Evolutionary conservation across 1,284 basidiomycete genomes (phyloP), one percentile per base, ranked within the genome.

Genomic region (Cryptococcus amylolentus): DNA sequence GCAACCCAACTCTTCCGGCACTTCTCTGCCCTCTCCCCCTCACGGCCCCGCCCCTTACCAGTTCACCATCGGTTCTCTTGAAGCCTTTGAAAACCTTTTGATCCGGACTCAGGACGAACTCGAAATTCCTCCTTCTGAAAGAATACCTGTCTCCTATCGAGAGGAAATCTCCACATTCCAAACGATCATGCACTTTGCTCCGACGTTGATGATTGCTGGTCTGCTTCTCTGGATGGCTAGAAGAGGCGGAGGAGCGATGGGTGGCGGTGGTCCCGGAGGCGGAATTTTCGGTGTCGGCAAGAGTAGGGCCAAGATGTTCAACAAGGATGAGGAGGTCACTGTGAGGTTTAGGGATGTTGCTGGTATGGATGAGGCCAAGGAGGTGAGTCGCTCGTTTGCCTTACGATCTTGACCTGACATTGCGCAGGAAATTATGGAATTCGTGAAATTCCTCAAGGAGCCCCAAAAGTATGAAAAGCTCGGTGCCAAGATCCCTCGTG

Each of bases 281-380:
- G 94, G 95, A 41, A 94, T 98, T 59, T 98, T 99, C 79, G 93
- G 85, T 73, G 95, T 99, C 54, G 96, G 96, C 61, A 98, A 98
- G 81, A 93, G 90, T 72, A 86, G 84, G 62, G 95, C 96, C 23
- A 93, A 88, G 79, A 82, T 97, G 77, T 98, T 97, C 81, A 98
- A 98, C 82, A 91, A 96, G 80, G 95, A 99, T 72, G 92, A 89
- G 42, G 90, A 95, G 57, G 88, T 98, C 70, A 89, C 87, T 73
- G 87, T 89, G 67, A 91, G 90, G 73, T 98, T 98, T 81, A 86
- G 86, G 78, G 91, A 98, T 74, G 91, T 98, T 23, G 95, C 95
- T 28, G 95, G 95, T 46, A 98, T 98, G 94, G 95, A 99, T 79
- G 95, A 99, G 79, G 95, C 94, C 54, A 99, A 99, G 82, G 90